Evolutionary conservation across 805 yeast genomes (phyloP).

Genomic region (Lachancea thermotolerans): DNA sequence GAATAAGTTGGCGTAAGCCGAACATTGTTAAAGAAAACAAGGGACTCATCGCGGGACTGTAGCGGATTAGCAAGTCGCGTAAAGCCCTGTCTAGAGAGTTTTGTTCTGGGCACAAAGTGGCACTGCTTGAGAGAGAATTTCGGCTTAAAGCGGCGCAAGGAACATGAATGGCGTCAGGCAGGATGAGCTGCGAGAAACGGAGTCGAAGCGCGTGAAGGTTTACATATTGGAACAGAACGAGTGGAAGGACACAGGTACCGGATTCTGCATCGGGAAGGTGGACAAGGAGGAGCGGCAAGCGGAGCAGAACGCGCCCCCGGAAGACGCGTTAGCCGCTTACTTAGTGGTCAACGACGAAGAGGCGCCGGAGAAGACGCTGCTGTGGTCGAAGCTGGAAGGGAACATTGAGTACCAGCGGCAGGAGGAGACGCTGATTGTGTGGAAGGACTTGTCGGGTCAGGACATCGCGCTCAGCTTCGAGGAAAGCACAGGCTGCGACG

Average conservation of each 20-base stretch:
- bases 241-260: slow-evolving; percentile 93
- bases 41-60: background rate
- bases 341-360: slow-evolving; percentile 70
- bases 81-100: background rate
- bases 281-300: background rate
- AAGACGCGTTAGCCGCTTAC: slow-evolving; percentile 38
- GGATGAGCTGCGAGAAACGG: slow-evolving; percentile 19
- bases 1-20: background rate
- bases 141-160: background rate
- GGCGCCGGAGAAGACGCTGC: slow-evolving; percentile 48
- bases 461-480: slow-evolving; percentile 90
- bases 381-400: slow-evolving; percentile 65
- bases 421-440: slow-evolving; percentile 87
- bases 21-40: background rate
- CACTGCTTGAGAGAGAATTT: background rate
- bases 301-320: slow-evolving; percentile 18
- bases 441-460: slow-evolving; percentile 67
- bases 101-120: background rate
- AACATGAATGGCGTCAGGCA: slow-evolving; percentile 2
- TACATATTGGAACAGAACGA: slow-evolving; percentile 72
- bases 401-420: slow-evolving; percentile 83
- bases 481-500: slow-evolving; percentile 83
- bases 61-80: background rate
- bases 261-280: slow-evolving; percentile 73
- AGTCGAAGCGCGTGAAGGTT: slow-evolving; percentile 82